Evolutionary conservation across 306 rosid genomes (phyloP), one percentile per base, ranked within the genome.

Genomic region (Dryas octopetala): DNA sequence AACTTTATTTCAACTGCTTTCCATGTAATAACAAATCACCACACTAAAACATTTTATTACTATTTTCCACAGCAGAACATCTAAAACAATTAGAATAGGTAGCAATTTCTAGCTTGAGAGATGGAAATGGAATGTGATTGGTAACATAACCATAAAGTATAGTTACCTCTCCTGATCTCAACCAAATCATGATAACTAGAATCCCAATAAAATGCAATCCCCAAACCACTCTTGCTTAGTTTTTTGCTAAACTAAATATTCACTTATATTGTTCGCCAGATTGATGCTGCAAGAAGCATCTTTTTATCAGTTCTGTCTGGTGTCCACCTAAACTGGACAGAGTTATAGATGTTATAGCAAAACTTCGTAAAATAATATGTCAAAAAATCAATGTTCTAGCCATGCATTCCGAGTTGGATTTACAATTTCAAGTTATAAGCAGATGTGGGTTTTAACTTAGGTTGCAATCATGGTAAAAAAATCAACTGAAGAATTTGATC

Each of bases 21-120:
- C 62, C 46, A 58, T 82, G 74, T 77, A 84, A 51, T n/a, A 80
- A 74, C 85, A 65, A 46, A 80, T 85, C 90, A 91, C 98, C 97
- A 89, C 60, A 85, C 93, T 75, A 93, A 47, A 50, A 83, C 49
- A 60, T 8, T 62, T 62, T 9, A 26, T 77, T 50, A 68, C 32
- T 14, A 5, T 17, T 47, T n/a, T 55, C 66, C 55, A 47, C 76
- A 19, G 4, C 9, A 28, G 23, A 19, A 19, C 23, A 0, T 19
- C 23, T 19, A 19, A 19, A 19, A 19, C 23, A 19, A 19, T 19
- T 19, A 19, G 23, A 19, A 19, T 19, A 19, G 23, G 11, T 45
- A 7, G 10, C 17, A 58, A 19, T 45, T 45, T 23, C 55, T 43
- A 41, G 41, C 5, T 5, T 40, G 16, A 17, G 60, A 15, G 74